Evolutionary conservation across 495 filamentous ascomycete species (phyloP).

Genomic region (Aspergillus egyptiacus): DNA sequence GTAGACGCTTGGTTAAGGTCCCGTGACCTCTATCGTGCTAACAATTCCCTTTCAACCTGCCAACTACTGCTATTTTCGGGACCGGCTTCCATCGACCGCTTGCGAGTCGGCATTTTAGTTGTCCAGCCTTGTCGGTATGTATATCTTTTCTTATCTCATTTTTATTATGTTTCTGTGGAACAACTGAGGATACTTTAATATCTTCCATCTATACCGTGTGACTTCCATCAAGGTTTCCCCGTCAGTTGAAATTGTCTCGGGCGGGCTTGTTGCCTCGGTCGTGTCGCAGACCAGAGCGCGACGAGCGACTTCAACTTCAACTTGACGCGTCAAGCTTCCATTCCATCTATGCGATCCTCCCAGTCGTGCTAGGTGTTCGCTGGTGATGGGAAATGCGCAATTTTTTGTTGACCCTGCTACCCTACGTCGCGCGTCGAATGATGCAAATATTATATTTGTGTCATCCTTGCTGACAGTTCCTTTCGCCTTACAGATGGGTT

Average conservation of each 20-base stretch:
- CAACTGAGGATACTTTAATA: constrained; percentile 3
- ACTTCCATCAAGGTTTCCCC: constrained; percentile 1
- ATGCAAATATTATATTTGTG: constrained; percentile 12
- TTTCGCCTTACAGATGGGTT: constrained; percentile 49
- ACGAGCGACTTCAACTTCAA: constrained; percentile 19
- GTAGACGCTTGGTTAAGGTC: constrained; percentile 24
- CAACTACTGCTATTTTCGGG: constrained; percentile 37
- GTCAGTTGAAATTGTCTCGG: constrained; percentile 12
- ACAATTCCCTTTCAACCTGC: constrained; percentile 27
- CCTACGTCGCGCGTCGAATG: constrained; percentile 16
- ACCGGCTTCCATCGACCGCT: constrained; percentile 38
- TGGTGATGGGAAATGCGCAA: constrained; percentile 13
- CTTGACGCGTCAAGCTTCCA: constrained; percentile 33
- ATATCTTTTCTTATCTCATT: constrained; percentile 17
- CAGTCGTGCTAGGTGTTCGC: neutral
- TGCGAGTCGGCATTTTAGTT: constrained; percentile 43
- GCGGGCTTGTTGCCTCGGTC: constrained; percentile 17
- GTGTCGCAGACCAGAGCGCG: constrained; percentile 27
- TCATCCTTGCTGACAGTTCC: constrained; percentile 21
- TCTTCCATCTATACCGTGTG: constrained; percentile 2
- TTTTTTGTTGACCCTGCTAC: constrained; percentile 1
- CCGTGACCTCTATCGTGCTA: constrained; percentile 32
- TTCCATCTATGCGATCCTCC: constrained; percentile 4
- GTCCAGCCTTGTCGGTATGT: constrained; percentile 49
- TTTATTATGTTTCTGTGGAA: constrained; percentile 4